Base-by-base conservation (phyloP, 441 rosid species). In the Pelargonium fulgidum region DNA sequence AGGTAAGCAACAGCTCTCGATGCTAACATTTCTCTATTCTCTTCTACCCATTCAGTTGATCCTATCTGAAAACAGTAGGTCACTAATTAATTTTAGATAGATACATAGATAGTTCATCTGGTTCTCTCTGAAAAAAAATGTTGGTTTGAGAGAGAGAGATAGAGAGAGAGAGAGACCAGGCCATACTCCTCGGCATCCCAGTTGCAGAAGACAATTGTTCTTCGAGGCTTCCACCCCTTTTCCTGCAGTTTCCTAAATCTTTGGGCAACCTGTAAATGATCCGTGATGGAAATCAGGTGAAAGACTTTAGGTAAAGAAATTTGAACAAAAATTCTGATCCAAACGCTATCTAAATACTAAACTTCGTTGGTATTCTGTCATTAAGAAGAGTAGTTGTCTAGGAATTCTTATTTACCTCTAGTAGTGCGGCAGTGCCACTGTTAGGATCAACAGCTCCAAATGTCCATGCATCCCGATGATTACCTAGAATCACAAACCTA, bases 131-230 rank as follows among this genome's bases (percentile, higher is more conserved):
- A 39, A 72, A 12, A 50, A 54, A 73, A 70, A 24, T 65, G 70
- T 26, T 26, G 33, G 33, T 26, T 26, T 26, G 33, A 26, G 33
- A 26, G 1, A 26, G 52, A 13, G 68, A 69, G 66, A 45, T 68
- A 65, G 71, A 45, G 71, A 83, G 70, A 82, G 68, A n/a, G n/a
- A n/a, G n/a, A n/a, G n/a, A 93, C 97, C 94, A 93, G 81, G 63
- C 90, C 90, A 70, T 90, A 90, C 77, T 93, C 96, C 86, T 93
- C 97, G 9, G 97, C 97, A 65, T 91, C 98, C 98, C 97, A 93
- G 62, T 85, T 91, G 82, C 97, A 91, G 63, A 91, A 72, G 64
- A 90, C 17, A 33, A 91, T 87, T 26, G 96, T 89, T 76, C 92
- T 70, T 52, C 93, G 76, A 67, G 97, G 96, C 78, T 76, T 89